Percentiles rank a stretch among this genome's conserved stretches.
Conservation (phyloP, 2,329 filamentous ascomycete species). For the Aspergillus sp. region DNA sequence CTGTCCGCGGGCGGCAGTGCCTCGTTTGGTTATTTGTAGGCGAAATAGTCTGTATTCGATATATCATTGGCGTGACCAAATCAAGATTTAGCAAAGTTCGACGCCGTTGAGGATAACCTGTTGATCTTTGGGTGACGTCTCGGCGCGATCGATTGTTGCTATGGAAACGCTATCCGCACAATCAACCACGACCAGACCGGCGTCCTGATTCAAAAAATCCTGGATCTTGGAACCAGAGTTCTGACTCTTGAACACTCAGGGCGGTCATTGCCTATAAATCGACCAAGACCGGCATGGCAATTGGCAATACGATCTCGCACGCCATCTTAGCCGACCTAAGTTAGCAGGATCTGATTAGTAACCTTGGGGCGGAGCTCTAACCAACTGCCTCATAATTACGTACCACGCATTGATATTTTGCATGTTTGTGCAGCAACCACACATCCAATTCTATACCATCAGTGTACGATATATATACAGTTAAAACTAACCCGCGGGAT, state of each 20-base stretch:
- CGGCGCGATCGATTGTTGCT: slow-evolving; percentile 20
- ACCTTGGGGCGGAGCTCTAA: neutral
- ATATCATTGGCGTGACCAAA: neutral
- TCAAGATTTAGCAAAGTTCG: neutral
- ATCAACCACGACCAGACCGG: neutral
- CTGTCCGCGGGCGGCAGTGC: slow-evolving; percentile 17
- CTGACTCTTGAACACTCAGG: neutral
- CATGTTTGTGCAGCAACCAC: neutral
- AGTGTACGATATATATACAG: neutral
- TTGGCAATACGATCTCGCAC: neutral
- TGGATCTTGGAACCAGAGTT: neutral
- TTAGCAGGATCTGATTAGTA: too few species aligned
- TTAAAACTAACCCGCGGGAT: neutral
- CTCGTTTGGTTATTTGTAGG: neutral
- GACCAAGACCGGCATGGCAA: neutral
- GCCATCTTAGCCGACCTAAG: neutral
- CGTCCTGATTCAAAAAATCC: neutral
- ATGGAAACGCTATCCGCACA: slow-evolving; percentile 20
- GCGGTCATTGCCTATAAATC: neutral
- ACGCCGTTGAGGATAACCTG: too few species aligned
- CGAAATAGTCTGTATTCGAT: too few species aligned
- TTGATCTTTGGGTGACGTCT: too few species aligned
- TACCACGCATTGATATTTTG: neutral
- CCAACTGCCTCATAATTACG: neutral
- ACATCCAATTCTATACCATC: neutral